Conservation (phyloP, 805 yeast species). For the Candida succiphila region DNA sequence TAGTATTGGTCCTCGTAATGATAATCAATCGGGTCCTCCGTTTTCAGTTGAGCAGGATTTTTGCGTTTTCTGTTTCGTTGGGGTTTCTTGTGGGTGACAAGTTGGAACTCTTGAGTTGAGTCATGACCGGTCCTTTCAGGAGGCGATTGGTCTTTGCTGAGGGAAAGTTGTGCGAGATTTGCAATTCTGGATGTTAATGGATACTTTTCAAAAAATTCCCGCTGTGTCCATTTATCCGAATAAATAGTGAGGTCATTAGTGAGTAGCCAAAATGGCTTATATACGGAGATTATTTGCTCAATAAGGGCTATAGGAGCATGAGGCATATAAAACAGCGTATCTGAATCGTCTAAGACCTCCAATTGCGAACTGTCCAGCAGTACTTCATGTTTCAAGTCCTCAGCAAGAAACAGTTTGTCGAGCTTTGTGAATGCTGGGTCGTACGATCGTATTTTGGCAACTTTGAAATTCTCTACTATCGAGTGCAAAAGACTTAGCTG, state of each 20-base stretch:
- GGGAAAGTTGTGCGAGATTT: constrained; percentile 4
- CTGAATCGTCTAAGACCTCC: neutral
- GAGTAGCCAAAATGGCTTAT: constrained; percentile 16
- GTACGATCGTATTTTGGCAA: constrained; percentile 13
- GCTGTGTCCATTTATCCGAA: constrained; percentile 14
- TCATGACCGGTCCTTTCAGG: neutral
- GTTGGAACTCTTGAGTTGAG: constrained; percentile 8
- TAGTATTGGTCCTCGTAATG: constrained; percentile 9
- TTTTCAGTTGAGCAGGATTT: neutral
- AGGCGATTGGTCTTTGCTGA: too few relatives aligned
- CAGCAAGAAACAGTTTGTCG: constrained; percentile 13
- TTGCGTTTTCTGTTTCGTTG: constrained; percentile 2
- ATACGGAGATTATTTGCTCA: constrained; percentile 13
- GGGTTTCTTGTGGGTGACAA: constrained; percentile 6
- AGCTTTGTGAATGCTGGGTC: constrained; percentile 20
- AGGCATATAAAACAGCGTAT: constrained; percentile 21
- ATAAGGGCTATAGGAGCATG: constrained; percentile 22
- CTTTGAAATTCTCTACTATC: constrained; percentile 6
- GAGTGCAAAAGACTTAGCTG: constrained; percentile 17
- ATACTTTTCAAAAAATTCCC: constrained; percentile 16
- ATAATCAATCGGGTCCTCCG: constrained; percentile 8
- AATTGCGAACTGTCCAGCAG: neutral
- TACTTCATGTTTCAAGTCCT: constrained; percentile 3
- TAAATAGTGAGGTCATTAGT: constrained; percentile 22
- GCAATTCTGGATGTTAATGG: constrained; percentile 18